Conservation (phyloP, 495 filamentous ascomycete species). For the Annulohypoxylon moriforme region DNA sequence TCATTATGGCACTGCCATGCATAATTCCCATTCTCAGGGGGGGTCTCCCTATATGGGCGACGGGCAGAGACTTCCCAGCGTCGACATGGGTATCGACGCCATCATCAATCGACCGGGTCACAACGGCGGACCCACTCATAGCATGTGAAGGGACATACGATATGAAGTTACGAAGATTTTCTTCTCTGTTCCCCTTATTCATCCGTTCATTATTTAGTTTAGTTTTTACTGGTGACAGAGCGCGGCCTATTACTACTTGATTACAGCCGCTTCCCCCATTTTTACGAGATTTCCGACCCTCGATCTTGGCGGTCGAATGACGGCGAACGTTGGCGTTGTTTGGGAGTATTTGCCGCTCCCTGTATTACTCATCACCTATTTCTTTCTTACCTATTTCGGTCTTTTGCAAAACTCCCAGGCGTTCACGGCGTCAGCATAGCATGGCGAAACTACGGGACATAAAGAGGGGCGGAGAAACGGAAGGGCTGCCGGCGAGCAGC, state of each 20-base stretch:
- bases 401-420: constrained; percentile 20
- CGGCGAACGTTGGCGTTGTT: constrained; percentile 6
- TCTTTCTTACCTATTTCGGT: not conserved
- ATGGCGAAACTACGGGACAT: constrained; percentile 33
- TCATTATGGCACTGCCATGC: constrained; percentile 58
- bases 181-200: not conserved
- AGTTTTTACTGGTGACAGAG: not conserved
- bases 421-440: constrained; percentile 44
- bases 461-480: constrained; percentile 28
- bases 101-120: constrained; percentile 62
- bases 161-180: not conserved
- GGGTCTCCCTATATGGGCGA: constrained; percentile 60
- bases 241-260: constrained; percentile 2
- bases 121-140: constrained; percentile 27
- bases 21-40: constrained; percentile 55
- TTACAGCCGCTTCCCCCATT: not conserved
- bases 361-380: constrained; percentile 18
- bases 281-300: constrained; percentile 6
- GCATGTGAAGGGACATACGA: constrained; percentile 31
- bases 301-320: constrained; percentile 9
- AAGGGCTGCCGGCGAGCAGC: constrained; percentile 38
- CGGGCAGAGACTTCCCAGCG: constrained; percentile 60
- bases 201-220: constrained; percentile 9
- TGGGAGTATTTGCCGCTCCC: not conserved
- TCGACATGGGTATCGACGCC: constrained; percentile 67